These are phyloP conservation scores for Melanomma pulvis-pyrius DNA, from an alignment of 495 filamentous ascomycete species.

Conservation along the genomic window DNA sequence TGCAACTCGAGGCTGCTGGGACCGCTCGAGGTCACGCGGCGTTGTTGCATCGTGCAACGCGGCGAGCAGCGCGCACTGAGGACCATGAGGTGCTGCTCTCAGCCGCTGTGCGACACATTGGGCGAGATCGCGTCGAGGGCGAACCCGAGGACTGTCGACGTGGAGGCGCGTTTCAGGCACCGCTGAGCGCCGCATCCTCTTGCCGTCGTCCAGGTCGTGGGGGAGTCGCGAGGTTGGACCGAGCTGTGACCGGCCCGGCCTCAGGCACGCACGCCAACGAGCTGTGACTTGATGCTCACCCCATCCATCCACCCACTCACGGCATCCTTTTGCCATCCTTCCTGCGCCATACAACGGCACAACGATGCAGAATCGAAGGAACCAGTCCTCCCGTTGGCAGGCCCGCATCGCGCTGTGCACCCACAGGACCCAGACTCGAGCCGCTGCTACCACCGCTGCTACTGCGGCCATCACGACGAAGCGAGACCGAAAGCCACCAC, in stretches of 20 bases:
- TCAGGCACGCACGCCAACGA: too few relatives aligned
- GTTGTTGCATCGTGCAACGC: not conserved
- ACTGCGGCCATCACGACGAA: not conserved
- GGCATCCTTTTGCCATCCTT: not conserved
- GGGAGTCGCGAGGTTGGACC: not conserved
- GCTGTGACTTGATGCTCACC: not conserved
- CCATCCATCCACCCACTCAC: not conserved
- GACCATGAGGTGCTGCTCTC: not conserved
- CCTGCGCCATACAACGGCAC: not conserved
- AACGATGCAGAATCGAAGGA: not conserved
- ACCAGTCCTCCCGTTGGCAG: not conserved
- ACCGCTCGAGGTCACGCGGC: too few relatives aligned
- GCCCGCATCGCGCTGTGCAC: not conserved
- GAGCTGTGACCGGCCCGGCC: too few relatives aligned
- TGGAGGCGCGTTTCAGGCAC: not conserved
- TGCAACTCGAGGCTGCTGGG: not conserved
- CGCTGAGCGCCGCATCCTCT: not conserved
- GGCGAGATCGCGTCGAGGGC: not conserved
- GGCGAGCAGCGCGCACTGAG: not conserved
- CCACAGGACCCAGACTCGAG: not conserved
- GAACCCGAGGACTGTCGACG: not conserved
- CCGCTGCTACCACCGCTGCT: not conserved
- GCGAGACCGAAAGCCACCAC: too few relatives aligned
- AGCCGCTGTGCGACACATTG: slow-evolving; percentile 2
- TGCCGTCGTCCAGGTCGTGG: not conserved